phyloP scores from a whole-genome alignment of 345 rosid genomes.

The Eucalyptus fibrosa region DNA sequence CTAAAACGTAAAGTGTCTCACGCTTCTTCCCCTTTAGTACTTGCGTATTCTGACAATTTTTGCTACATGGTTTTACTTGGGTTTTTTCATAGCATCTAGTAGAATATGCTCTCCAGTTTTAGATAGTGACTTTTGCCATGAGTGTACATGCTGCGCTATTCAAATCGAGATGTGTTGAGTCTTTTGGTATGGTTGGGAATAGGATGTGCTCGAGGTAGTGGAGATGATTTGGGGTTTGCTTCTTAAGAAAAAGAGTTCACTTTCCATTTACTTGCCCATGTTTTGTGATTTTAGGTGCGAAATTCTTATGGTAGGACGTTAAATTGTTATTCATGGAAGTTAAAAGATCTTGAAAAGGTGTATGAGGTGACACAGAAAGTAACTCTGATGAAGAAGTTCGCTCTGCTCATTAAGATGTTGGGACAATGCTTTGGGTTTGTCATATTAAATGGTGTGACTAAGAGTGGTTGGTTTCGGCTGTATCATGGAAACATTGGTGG shows the following conservation, averaged over 20 bases:
- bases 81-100: neutral
- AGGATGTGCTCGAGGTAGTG: neutral
- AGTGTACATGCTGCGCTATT: neutral
- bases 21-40: neutral
- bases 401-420: neutral
- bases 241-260: neutral
- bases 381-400: neutral
- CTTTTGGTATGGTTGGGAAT: neutral
- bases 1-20: slow-evolving; percentile 55
- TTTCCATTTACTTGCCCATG: neutral
- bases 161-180: neutral
- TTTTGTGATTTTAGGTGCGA: neutral
- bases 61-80: neutral
- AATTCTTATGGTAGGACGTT: neutral
- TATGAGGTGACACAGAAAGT: neutral
- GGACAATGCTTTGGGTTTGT: neutral
- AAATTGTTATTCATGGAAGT: neutral
- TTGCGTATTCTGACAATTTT: neutral
- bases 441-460: neutral
- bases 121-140: neutral
- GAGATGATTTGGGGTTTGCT: neutral
- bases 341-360: neutral
- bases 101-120: neutral
- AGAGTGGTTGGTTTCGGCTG: neutral
- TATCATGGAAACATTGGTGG: neutral